Evolutionary conservation across 805 yeast species (phyloP), one percentile per base, ranked within the genome.

Genomic region (Wickerhamiella brachini): DNA sequence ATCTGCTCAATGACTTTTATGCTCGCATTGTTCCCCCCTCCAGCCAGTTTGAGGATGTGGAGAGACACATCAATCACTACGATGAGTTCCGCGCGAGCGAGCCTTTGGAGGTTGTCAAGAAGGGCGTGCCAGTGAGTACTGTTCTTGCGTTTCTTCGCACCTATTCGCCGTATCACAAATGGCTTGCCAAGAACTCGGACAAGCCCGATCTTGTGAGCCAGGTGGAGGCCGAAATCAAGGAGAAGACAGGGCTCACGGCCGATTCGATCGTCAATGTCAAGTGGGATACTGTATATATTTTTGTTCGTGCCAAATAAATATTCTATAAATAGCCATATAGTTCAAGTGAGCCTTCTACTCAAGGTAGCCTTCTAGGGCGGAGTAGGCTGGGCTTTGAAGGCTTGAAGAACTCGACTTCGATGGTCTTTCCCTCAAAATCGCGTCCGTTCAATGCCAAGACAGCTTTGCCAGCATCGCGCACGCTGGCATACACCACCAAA

Each of bases 141-240:
- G 47, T 29, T 29, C 65, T 86, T 23, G 62, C 57, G 3, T 78
- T 71, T 8, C 79, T 74, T 55, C 62, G 69, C 2, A 84, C 95
- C 0, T 82, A 80, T 73, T 83, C 94, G 60, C 75, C 84, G 1
- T 78, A 75, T 62, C 86, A 81, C 64, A 69, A 77, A 65, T 63
- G 87, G 86, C 53, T 73, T 65, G 73, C 62, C 17, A 12, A 13
- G 20, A 67, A 63, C 37, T 5, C 8, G 41, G 41, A 9, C 20
- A 5, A 37, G 20, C 61, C 59, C 9, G 81, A 79, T 57, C 66
- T 80, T 21, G 73, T 75, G 1, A 80, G 77, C 39, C 57, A 62
- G 34, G 70, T 76, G 52, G 63, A 73, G 18, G 67, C 68, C n/a
- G 77, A 74, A 53, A 59, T 80, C 54, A 68, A 70, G 48, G 58